A percentile compares a stretch with the other conserved stretches of the same genome.
Evolutionary conservation across 2,329 filamentous ascomycete genomes (phyloP).

Genomic region (Ophiocordyceps sinensis): DNA sequence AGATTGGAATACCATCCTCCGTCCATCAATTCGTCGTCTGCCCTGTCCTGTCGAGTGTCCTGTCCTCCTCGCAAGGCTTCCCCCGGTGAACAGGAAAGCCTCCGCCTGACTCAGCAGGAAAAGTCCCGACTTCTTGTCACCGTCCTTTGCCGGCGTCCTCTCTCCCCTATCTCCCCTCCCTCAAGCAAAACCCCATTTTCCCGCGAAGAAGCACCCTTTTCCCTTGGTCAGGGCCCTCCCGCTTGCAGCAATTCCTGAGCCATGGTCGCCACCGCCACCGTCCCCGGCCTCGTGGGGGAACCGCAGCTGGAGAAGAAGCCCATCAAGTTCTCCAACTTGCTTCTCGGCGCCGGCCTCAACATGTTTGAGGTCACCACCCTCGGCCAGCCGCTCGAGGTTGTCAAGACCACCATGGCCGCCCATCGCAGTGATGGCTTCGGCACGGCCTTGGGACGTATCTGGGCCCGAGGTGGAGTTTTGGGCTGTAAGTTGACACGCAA

Average conservation of each 20-base stretch:
- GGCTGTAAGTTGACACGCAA: constrained; percentile 57
- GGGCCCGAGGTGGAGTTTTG: constrained; percentile 81
- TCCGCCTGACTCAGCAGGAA: constrained; percentile 2
- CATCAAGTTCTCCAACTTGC: constrained; percentile 97
- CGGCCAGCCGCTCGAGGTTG: constrained; percentile 81
- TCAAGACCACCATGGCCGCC: constrained; percentile 99
- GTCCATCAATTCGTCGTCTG: background rate
- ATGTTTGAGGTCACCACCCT: constrained; percentile 71
- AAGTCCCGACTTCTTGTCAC: background rate
- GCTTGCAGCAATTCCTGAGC: constrained; percentile 35
- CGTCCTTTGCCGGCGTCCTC: background rate
- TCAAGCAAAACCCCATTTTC: constrained; percentile 12
- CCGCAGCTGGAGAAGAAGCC: constrained; percentile 87
- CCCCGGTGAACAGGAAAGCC: too few species aligned
- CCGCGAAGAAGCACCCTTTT: constrained; percentile 75
- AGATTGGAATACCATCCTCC: background rate
- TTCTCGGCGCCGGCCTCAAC: constrained; percentile 87
- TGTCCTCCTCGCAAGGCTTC: too few species aligned
- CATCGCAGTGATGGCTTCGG: constrained; percentile 82
- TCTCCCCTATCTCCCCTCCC: constrained; percentile 4
- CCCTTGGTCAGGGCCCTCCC: constrained; percentile 95
- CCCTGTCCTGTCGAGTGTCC: background rate
- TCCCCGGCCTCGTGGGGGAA: constrained; percentile 33
- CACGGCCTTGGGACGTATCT: constrained; percentile 71
- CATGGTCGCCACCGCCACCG: constrained; percentile 47